phyloP scores from a whole-genome alignment of 495 filamentous ascomycete genomes.

The Penicillium maclennaniae region DNA sequence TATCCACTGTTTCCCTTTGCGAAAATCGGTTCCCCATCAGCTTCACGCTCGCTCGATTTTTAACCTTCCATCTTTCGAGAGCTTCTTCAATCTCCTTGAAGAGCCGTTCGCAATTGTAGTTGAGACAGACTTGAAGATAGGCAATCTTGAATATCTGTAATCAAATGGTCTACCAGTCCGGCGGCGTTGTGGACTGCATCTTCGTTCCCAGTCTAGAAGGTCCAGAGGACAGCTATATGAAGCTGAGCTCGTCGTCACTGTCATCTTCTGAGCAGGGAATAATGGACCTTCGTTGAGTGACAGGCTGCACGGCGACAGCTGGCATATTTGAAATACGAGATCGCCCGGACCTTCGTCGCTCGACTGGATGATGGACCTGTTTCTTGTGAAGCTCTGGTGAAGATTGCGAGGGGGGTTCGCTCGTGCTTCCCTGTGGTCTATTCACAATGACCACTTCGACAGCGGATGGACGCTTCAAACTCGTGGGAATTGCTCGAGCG shows the following conservation, averaged over 20 bases:
- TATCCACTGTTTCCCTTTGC: neutral
- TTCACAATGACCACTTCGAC: constrained; percentile 42
- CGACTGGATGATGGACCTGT: constrained; percentile 17
- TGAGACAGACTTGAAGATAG: neutral
- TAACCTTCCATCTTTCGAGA: neutral
- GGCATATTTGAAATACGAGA: constrained; percentile 2
- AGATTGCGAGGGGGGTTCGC: neutral
- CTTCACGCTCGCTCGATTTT: neutral
- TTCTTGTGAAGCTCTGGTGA: constrained; percentile 10
- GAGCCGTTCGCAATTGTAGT: constrained; percentile 4
- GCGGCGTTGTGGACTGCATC: neutral
- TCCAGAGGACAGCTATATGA: constrained; percentile 23
- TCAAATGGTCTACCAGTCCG: neutral
- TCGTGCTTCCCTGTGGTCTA: constrained; percentile 6
- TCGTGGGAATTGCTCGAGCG: neutral
- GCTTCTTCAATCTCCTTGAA: constrained; percentile 1
- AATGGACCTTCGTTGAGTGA: constrained; percentile 5
- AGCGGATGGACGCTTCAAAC: constrained; percentile 9
- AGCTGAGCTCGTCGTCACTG: constrained; percentile 46
- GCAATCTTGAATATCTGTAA: neutral
- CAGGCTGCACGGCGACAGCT: neutral
- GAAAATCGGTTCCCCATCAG: neutral
- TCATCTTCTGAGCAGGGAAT: constrained; percentile 36
- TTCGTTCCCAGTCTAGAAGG: neutral
- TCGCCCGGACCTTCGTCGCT: constrained; percentile 19